Evolutionary conservation across 345 rosid genomes (phyloP), one percentile per base, ranked within the genome.

Genomic region (Atalantia buxifolia): DNA sequence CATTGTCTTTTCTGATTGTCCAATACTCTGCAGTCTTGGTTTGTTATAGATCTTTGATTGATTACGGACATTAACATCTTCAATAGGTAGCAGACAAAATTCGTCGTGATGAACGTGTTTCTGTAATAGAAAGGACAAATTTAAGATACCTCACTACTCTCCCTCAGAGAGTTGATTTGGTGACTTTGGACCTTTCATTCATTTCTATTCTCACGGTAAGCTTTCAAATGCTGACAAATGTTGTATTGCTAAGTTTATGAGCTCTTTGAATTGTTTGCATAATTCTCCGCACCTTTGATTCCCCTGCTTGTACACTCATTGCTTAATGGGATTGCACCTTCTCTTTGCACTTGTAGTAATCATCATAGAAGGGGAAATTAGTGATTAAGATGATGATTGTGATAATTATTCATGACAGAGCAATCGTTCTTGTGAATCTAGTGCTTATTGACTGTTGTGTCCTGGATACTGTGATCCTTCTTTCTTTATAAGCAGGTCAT

Each of bases 181-280:
- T 91, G 81, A 96, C 99, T 64, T 83, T 96, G 59, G 98, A 96
- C 81, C 99, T 96, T 74, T 94, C 99, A 1, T 96, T 96, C 87
- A 96, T 96, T 79, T 94, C 98, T 60, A 89, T 94, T 82, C 93
- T 94, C 78, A 69, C 84, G 97, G 98, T 94, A 83, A 73, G 81
- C 76, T 71, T 81, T 72, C 63, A 76, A 70, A 72, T 24, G 18
- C 31, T 33, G 45, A 22, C 59, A 69, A 40, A 18, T 56, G 45
- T 48, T n/a, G n/a, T n/a, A n/a, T n/a, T n/a, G n/a, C n/a, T n/a
- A n/a, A n/a, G n/a, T n/a, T n/a, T n/a, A n/a, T n/a, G n/a, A n/a
- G n/a, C n/a, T n/a, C n/a, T n/a, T n/a, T n/a, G n/a, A n/a, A n/a
- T n/a, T n/a, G n/a, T n/a, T n/a, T n/a, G n/a, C n/a, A n/a, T n/a